phyloP scores from a whole-genome alignment of 331 rosid genomes.

The Cydonia oblonga region DNA sequence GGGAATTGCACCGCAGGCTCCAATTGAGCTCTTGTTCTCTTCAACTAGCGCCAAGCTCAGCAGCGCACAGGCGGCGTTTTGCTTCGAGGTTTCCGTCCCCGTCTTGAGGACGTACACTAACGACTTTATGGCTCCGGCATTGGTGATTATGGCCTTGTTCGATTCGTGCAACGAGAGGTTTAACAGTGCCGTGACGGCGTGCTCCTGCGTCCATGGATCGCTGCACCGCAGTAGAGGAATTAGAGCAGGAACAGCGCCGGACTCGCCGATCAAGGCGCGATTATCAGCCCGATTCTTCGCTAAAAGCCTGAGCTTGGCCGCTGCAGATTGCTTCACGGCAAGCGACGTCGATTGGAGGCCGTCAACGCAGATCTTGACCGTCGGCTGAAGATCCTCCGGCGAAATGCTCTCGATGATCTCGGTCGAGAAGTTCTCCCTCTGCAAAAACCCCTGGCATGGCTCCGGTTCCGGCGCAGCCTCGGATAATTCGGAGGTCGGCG shows the following conservation, averaged over 20 bases:
- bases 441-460: slow-evolving; percentile 83
- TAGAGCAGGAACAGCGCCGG: slow-evolving; percentile 78
- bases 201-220: slow-evolving; percentile 93
- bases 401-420: slow-evolving; percentile 98
- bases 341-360: slow-evolving; percentile 61
- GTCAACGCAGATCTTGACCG: slow-evolving; percentile 89
- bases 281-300: slow-evolving; percentile 91
- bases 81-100: slow-evolving; percentile 83
- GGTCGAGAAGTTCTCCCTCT: slow-evolving; percentile 78
- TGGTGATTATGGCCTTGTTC: slow-evolving; percentile 58
- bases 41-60: slow-evolving; percentile 72
- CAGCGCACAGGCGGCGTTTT: slow-evolving; percentile 93
- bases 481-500: neutral
- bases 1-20: slow-evolving; percentile 72
- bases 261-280: slow-evolving; percentile 71
- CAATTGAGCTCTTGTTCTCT: slow-evolving; percentile 76
- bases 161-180: slow-evolving; percentile 78
- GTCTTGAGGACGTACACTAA: slow-evolving; percentile 81
- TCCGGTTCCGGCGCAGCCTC: slow-evolving; percentile 4
- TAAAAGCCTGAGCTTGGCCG: slow-evolving; percentile 74
- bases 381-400: slow-evolving; percentile 98
- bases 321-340: slow-evolving; percentile 85
- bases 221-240: slow-evolving; percentile 81
- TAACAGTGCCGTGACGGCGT: slow-evolving; percentile 76
- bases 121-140: slow-evolving; percentile 78